Evolutionary conservation across 169 alveolate genomes (phyloP).

Genomic region (Cryptosporidium andersoni): DNA sequence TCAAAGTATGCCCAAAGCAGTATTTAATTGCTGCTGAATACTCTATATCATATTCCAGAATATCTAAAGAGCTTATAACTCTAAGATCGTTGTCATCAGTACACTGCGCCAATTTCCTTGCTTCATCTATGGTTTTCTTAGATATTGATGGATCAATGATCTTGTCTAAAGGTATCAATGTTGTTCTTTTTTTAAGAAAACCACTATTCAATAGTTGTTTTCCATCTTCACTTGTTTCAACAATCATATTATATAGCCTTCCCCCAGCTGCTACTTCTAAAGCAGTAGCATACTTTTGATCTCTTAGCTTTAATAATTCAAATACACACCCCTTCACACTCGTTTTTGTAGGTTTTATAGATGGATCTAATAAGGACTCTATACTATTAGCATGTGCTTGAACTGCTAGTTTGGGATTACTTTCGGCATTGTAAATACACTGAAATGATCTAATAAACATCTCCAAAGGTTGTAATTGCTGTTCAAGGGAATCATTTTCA

Average conservation of each 20-base stretch:
- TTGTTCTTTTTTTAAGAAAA: constrained; percentile 41
- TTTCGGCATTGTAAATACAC: constrained; percentile 25
- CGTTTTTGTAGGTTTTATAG: constrained; percentile 21
- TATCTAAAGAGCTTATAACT: constrained; percentile 74
- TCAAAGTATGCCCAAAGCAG: constrained; percentile 81
- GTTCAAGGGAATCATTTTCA: constrained; percentile 54
- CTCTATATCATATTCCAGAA: constrained; percentile 77
- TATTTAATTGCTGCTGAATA: constrained; percentile 78
- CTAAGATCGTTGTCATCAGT: constrained; percentile 70
- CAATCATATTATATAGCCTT: constrained; percentile 70
- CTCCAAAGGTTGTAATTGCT: constrained; percentile 53
- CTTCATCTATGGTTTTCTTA: constrained; percentile 66
- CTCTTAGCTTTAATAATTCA: constrained; percentile 77
- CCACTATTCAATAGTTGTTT: constrained; percentile 63
- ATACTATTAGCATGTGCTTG: constrained; percentile 41
- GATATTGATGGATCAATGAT: constrained; percentile 58
- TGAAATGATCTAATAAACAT: constrained; percentile 56
- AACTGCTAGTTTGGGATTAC: constrained; percentile 11
- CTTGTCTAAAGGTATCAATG: constrained; percentile 57
- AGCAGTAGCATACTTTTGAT: constrained; percentile 80
- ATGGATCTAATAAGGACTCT: constrained; percentile 8
- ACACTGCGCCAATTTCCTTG: constrained; percentile 73
- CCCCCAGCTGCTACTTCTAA: constrained; percentile 87
- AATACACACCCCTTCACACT: constrained; percentile 82
- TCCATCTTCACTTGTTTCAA: constrained; percentile 58